phyloP scores from a whole-genome alignment of 2,329 filamentous ascomycete species.

The Bimuria novae-zelandiae region DNA sequence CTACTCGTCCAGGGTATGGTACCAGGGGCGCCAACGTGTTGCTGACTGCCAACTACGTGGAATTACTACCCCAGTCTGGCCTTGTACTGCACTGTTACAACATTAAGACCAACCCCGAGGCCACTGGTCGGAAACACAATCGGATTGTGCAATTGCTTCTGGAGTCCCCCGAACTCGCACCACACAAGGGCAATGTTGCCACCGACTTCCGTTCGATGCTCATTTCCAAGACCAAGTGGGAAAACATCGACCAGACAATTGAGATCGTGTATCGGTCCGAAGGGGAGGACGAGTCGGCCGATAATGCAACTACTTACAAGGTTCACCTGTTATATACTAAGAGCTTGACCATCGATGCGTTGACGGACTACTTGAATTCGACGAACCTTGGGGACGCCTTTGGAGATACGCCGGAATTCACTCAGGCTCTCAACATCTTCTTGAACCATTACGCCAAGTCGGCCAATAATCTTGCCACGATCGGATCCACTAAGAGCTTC shows the following conservation, averaged over 20 bases:
- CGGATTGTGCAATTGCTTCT: conserved; percentile 22
- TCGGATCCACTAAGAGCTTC: conserved; percentile 55
- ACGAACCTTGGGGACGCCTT: conserved; percentile 44
- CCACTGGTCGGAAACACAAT: conserved; percentile 18
- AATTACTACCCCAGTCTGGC: conserved; percentile 18
- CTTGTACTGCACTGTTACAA: conserved; percentile 22
- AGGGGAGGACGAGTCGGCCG: conserved; percentile 23
- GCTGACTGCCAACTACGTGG: conserved; percentile 26
- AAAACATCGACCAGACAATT: conserved; percentile 15
- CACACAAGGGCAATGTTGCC: conserved; percentile 12
- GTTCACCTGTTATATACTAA: conserved; percentile 21
- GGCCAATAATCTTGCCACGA: conserved; percentile 46
- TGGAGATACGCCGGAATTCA: conserved; percentile 51
- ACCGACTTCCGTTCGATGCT: conserved; percentile 32
- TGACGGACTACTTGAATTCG: conserved; percentile 55
- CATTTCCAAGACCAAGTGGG: conserved; percentile 24
- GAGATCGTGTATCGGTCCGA: conserved; percentile 25
- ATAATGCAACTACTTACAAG: conserved; percentile 17
- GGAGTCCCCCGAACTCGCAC: conserved; percentile 13
- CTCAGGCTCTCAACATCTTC: conserved; percentile 64
- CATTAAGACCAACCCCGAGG: conserved; percentile 15
- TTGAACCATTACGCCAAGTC: conserved; percentile 55
- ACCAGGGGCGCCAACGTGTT: conserved; percentile 18
- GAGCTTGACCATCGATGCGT: conserved; percentile 29
- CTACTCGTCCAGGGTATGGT: conserved; percentile 23